Base-by-base conservation (phyloP, 1,284 basidiomycete genomes). In the Hypsizygus ulmarius region DNA sequence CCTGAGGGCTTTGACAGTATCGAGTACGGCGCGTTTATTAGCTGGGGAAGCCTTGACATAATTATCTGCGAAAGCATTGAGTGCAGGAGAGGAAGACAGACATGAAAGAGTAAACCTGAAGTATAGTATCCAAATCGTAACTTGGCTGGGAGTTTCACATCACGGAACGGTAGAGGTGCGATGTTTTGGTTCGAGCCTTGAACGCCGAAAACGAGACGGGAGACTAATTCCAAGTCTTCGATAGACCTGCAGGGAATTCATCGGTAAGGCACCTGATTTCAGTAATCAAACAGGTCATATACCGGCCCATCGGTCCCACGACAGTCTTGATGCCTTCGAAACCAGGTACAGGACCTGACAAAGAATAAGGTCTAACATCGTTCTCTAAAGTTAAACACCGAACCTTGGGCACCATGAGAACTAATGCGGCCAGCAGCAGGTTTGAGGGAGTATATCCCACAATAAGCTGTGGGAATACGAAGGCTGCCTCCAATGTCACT, bases 381-480 rank as follows among this genome's bases (percentile, higher is more conserved):
- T 37, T 9, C 8, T 6, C 15, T 8, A 28, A 28, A 35, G 6
- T 42, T 19, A 30, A 32, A 32, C 19, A 40, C 37, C 70, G 51
- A 56, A 80, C 79, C 70, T 67, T 60, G 67, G 11, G 73, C 63
- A 0, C 87, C 86, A 11, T 60, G 55, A 34, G 56, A 59, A 32
- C 79, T 78, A 28, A 84, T 70, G 25, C 88, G 68, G 1, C 75
- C 72, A 46, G 64, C 39, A 8, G 74, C 78, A 2, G 93, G 88
- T 64, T 94, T 96, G 37, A 96, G 59, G 5, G 85, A 80, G 59
- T 87, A 95, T 27, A 90, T 74, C 0, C 93, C 93, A 53, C 85
- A 90, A 60, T 87, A 93, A 2, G 79, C 75, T 0, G 90, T 73
- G 0, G 93, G 93, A 47, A 95, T 93, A 11, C 93, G 73, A 50